A percentile compares a stretch with the other conserved stretches of the same genome.
Conservation (phyloP, 2,329 filamentous ascomycete genomes). For the Aspergillus awamori region DNA sequence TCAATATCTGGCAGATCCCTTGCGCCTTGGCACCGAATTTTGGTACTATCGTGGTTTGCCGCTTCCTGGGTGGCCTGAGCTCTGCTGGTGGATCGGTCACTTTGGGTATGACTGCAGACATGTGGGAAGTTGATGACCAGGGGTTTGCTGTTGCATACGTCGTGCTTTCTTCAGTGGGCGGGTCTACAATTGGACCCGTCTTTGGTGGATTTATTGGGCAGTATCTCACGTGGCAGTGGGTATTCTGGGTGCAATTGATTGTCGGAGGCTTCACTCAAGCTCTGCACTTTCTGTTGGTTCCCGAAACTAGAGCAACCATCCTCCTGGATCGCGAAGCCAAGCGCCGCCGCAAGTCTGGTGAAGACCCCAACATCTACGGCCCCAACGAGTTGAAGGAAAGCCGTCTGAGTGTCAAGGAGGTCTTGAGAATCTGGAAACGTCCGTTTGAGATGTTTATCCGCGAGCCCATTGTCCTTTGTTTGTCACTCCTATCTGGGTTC, state of each 20-base stretch:
- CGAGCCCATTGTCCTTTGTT: slow-evolving; percentile 65
- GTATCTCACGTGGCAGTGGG: slow-evolving; percentile 71
- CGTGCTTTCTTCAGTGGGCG: slow-evolving; percentile 78
- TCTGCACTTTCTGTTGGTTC: slow-evolving; percentile 69
- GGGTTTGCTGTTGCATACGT: slow-evolving; percentile 76
- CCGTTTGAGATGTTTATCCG: slow-evolving; percentile 67
- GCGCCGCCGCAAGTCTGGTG: slow-evolving; percentile 65
- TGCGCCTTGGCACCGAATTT: slow-evolving; percentile 76
- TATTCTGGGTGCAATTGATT: slow-evolving; percentile 84
- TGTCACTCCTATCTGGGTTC: slow-evolving; percentile 66
- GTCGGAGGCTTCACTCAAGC: slow-evolving; percentile 72
- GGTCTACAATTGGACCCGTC: slow-evolving; percentile 74
- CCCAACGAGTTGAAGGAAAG: slow-evolving; percentile 68
- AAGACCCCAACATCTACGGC: slow-evolving; percentile 66
- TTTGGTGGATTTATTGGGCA: slow-evolving; percentile 75
- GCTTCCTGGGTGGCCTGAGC: slow-evolving; percentile 69
- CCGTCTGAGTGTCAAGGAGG: slow-evolving; percentile 59
- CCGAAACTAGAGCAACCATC: slow-evolving; percentile 75
- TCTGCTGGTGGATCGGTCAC: slow-evolving; percentile 75
- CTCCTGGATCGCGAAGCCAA: slow-evolving; percentile 80
- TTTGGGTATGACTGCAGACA: slow-evolving; percentile 73
- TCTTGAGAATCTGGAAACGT: slow-evolving; percentile 60
- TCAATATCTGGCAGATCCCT: slow-evolving; percentile 76
- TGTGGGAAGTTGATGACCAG: slow-evolving; percentile 72
- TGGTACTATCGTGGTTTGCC: slow-evolving; percentile 68